Conservation (phyloP, 2,329 filamentous ascomycete genomes). For the Pyricularia grisea region DNA sequence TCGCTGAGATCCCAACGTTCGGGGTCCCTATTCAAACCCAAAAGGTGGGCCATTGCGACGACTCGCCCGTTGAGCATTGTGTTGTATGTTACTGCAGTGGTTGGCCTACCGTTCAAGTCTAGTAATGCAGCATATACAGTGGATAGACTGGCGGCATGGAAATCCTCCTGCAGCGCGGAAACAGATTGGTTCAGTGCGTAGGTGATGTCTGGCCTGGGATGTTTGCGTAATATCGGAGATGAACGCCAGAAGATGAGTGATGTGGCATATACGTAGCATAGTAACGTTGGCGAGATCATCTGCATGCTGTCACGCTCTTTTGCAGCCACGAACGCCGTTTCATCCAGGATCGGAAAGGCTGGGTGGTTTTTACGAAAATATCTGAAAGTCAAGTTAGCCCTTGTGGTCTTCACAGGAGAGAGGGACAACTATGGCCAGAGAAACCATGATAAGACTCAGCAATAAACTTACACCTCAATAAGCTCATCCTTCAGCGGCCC, state of each 20-base stretch:
- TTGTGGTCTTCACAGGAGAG: slow-evolving; percentile 9
- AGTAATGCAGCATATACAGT: slow-evolving; percentile 48
- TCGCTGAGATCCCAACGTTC: slow-evolving; percentile 40
- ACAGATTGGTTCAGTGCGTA: slow-evolving; percentile 55
- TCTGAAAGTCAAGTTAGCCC: slow-evolving; percentile 27
- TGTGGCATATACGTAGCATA: slow-evolving; percentile 49
- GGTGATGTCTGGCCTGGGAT: slow-evolving; percentile 44
- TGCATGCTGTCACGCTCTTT: slow-evolving; percentile 30
- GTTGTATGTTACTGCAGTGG: slow-evolving; percentile 50
- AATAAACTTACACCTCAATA: slow-evolving; percentile 33
- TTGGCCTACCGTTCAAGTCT: slow-evolving; percentile 50
- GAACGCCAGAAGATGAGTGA: slow-evolving; percentile 49
- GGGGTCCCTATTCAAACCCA: slow-evolving; percentile 45
- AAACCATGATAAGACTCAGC: slow-evolving; percentile 16
- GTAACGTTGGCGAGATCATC: slow-evolving; percentile 39
- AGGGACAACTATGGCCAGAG: background rate
- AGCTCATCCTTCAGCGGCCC: slow-evolving; percentile 42
- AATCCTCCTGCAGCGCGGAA: slow-evolving; percentile 50
- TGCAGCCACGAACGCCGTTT: slow-evolving; percentile 40
- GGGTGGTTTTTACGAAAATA: slow-evolving; percentile 46
- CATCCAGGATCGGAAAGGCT: slow-evolving; percentile 54
- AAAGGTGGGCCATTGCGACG: slow-evolving; percentile 40
- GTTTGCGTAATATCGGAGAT: slow-evolving; percentile 30
- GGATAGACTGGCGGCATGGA: slow-evolving; percentile 47
- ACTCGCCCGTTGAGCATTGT: slow-evolving; percentile 39